Evolutionary conservation across 2,329 filamentous ascomycete species (phyloP), one percentile per base, ranked within the genome.

Genomic region (Pezizomycotina sp.): DNA sequence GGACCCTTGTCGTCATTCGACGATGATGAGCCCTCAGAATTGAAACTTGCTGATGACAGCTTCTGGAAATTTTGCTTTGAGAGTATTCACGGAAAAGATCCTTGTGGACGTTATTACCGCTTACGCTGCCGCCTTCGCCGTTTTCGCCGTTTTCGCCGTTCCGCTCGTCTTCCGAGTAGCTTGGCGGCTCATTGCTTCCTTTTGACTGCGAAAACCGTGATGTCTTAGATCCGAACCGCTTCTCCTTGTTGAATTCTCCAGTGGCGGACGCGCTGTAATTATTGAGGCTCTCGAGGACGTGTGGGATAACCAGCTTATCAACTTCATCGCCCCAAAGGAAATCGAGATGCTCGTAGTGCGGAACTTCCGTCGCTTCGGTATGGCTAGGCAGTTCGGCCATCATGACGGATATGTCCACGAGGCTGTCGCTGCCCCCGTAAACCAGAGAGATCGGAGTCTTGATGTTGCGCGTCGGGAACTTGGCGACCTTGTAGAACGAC

Each of bases 401-500:
- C 86, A 95, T 95, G 41, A 84, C 70, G 21, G 78, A 70, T 56
- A 98, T 93, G 53, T 95, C 84, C 2, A 98, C 82, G 18, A 98
- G 62, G 33, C 83, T 92, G 59, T 98, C 89, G 46, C 74, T 84
- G 19, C 84, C 89, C 12, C 89, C 89, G 51, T 95, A 95, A 5
- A 98, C 71, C 2, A 98, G 66, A 4, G 92, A 82, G 36, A 95
- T 79, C 0, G 89, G 89, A 1, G 89, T 93, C 53, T 81, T 84
- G 63, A 98, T 98, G 54, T 98, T 98, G 47, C 80, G 76, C 1
- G 89, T 98, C 0, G 89, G 89, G 50, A 93, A 98, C 54, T 80
- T 86, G 50, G 89, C 83, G 4, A 93, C 84, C 55, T 93, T 93
- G 60, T 92, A 92, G 51, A 86, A 83, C 52, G 70, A 74, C 35